Base-by-base conservation (phyloP, 768 basidiomycete species). In the Lactarius psammicola region DNA sequence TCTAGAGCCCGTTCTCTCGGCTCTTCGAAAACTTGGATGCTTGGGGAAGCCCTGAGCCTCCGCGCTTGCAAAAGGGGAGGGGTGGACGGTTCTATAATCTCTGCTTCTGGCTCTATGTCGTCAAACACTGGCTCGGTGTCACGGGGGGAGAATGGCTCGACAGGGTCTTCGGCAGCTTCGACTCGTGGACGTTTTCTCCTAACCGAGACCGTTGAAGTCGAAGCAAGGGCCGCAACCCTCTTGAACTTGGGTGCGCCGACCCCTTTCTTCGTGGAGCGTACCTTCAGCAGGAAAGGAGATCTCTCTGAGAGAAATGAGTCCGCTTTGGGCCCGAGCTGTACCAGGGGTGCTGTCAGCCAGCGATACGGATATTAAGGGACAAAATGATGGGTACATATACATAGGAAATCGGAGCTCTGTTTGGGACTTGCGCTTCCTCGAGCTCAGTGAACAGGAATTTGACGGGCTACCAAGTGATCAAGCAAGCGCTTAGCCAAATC, bases 311-410 rank as follows among this genome's bases (percentile, higher is more conserved):
- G 40, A 26, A 68, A 61, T 46, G 60, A 54, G 1, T 63, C 28
- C 10, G 66, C 58, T 38, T 60, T 60, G 20, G 57, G 18, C 31
- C 68, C 68, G 38, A 67, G 66, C 68, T 69, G 1, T 17, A 34
- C 33, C 13, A 53, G 13, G 42, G 11, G 3, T 23, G 20, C 11
- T 18, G 10, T 69, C 20, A 68, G 58, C 26, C 18, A 18, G n/a
- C n/a, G 44, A 53, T 26, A 26, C 17, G 18, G 13, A 13, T 3
- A 18, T 23, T 40, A 20, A 8, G 8, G 18, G 15, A 15, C 11
- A 33, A 8, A n/a, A 31, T 9, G n/a, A 36, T 42, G 36, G 31
- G 18, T 59, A 60, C 60, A 61, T 64, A 56, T 33, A 62, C 42
- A 60, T 69, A 56, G 23, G 66, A 63, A 38, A 66, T 40, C 1